Base-by-base conservation (phyloP, 179 eudicot genomes). In the Heliamphora pulchella region DNA sequence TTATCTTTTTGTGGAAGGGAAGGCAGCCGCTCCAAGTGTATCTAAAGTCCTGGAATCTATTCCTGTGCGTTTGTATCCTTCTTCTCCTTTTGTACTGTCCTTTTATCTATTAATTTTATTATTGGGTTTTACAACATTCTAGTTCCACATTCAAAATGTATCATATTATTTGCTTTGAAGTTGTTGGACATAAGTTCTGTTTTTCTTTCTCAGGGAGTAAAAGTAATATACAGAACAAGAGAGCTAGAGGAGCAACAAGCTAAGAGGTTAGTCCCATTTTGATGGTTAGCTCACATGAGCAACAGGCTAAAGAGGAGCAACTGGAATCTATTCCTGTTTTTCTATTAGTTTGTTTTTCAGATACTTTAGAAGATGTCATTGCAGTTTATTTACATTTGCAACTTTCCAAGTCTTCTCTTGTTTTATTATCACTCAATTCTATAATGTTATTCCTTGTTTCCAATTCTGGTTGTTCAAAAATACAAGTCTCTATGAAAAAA, bases 1-100 rank as follows among this genome's bases (percentile, higher is more conserved):
- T 84, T 93, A 90, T 81, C 89, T 93, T 14, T 93, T 91, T 85
- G 97, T 93, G 59, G 97, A 93, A 87, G 97, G 97, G 69, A 91
- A 91, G 81, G 97, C 97, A 83, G 97, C 97, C 66, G 84, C 94
- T 81, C 88, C 96, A 13, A 84, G 85, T 74, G 94, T 93, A 5
- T 87, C 97, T 4, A 87, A 85, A 87, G 96, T 91, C 80, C 87
- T 93, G 86, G 93, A 93, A 78, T 89, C 97, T 46, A 91, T 93
- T 81, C 91, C 97, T 41, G 97, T 93, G 85, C 87, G 96, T 84
- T 78, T 84, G 17, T 55, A 48, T 15, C 39, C 15, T 79, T 8
- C 20, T 44, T 20, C 53, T 20, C 64, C 62, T 3, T 54, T 41
- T 46, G 78, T 11, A 31, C 71, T 65, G n/a, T 66, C 55, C 18